Conservation (phyloP, 2,329 filamentous ascomycete species). For the Fusarium poae region DNA sequence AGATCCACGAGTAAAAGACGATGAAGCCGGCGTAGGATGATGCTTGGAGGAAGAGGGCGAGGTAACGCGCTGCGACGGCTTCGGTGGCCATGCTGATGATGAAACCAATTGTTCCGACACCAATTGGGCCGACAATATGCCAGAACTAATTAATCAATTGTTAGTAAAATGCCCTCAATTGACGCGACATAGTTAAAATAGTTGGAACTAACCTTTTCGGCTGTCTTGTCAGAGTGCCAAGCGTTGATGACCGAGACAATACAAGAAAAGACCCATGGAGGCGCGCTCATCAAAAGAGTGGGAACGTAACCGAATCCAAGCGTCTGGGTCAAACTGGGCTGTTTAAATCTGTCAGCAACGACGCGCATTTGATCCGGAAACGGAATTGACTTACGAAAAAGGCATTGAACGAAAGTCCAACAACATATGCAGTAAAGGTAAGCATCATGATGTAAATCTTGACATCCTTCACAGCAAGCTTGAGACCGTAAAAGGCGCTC, state of each 20-base stretch:
- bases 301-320: slow-evolving; percentile 66
- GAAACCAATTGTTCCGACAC: slow-evolving; percentile 68
- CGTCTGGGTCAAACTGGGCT: slow-evolving; percentile 64
- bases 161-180: neutral
- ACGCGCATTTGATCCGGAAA: rapidly evolving
- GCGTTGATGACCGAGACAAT: slow-evolving; percentile 67
- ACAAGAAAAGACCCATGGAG: slow-evolving; percentile 71
- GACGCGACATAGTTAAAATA: neutral
- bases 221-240: slow-evolving; percentile 67
- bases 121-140: slow-evolving; percentile 68
- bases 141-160: slow-evolving; percentile 59
- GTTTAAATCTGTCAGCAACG: slow-evolving; percentile 1
- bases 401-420: slow-evolving; percentile 69
- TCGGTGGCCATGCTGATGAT: slow-evolving; percentile 70
- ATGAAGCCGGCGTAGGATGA: slow-evolving; percentile 70
- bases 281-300: slow-evolving; percentile 68
- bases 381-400: slow-evolving; percentile 59
- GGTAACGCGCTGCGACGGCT: slow-evolving; percentile 68
- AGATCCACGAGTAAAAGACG: slow-evolving; percentile 71
- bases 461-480: slow-evolving; percentile 70
- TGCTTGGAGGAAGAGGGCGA: slow-evolving; percentile 71
- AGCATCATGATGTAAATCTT: slow-evolving; percentile 76
- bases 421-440: slow-evolving; percentile 71
- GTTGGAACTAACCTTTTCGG: slow-evolving; percentile 61
- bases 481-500: slow-evolving; percentile 64